Percentiles rank a stretch among this genome's conserved stretches.
Conservation (phyloP, 2,329 filamentous ascomycete species). For the Trichoderma arundinaceum region DNA sequence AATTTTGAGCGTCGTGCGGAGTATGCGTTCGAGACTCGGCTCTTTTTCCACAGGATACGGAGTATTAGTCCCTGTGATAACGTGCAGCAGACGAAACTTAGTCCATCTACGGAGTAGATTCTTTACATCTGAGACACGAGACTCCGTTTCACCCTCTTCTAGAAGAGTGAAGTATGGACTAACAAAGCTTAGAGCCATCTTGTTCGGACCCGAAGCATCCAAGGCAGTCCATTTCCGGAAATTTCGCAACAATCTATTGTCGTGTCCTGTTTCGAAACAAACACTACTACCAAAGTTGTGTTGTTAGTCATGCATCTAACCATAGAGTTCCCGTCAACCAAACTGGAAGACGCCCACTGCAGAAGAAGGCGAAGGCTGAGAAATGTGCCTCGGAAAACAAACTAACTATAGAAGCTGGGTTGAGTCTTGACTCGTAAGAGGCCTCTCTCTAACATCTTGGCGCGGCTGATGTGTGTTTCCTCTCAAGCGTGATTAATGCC, state of each 20-base stretch:
- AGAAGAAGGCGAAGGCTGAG: neutral
- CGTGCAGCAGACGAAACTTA: slow-evolving; percentile 30
- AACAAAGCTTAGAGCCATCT: neutral
- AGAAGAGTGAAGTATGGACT: slow-evolving; percentile 5
- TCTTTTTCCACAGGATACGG: neutral
- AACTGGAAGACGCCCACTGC: neutral
- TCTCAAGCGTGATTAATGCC: neutral
- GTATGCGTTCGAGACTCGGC: slow-evolving; percentile 10
- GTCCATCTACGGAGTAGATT: neutral
- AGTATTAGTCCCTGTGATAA: slow-evolving; percentile 31
- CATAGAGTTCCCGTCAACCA: neutral
- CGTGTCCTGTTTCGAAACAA: slow-evolving; percentile 23
- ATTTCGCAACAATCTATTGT: neutral
- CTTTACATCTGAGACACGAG: slow-evolving; percentile 13
- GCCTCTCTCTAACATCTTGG: neutral
- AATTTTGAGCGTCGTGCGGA: slow-evolving; percentile 20
- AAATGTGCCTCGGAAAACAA: neutral
- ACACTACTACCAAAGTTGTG: neutral
- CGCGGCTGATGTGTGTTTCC: neutral
- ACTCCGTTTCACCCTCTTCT: slow-evolving; percentile 24
- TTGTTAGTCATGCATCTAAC: neutral
- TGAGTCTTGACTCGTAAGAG: slow-evolving; percentile 21
- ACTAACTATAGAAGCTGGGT: neutral
- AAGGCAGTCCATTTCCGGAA: slow-evolving; percentile 13
- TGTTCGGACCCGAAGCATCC: slow-evolving; percentile 2